Evolutionary conservation across 129 eudicot species (phyloP).

Genomic region (Saussurea involucrata): DNA sequence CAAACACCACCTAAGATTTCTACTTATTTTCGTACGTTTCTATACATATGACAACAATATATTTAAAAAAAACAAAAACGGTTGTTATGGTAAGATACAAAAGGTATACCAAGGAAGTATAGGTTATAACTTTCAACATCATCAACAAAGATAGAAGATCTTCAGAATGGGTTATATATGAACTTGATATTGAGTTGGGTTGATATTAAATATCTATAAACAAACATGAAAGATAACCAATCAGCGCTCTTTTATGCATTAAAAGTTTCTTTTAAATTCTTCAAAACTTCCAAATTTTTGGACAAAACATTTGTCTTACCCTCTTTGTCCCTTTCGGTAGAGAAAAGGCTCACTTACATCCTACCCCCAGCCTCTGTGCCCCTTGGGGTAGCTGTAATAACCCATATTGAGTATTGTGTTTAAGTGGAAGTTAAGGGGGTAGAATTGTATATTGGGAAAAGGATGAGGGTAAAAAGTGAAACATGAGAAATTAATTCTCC

Average conservation of each 20-base stretch:
- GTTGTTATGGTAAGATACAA: not conserved
- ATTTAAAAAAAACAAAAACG: not conserved
- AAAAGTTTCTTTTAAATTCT: not conserved
- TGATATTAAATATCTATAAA: not conserved
- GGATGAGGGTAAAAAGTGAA: no score
- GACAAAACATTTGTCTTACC: not conserved
- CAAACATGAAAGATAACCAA: not conserved
- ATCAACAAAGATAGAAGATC: not conserved
- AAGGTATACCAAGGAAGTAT: no score
- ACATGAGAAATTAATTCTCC: no score
- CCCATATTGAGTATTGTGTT: no score
- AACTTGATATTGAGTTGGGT: not conserved
- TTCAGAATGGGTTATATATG: not conserved
- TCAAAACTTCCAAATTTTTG: not conserved
- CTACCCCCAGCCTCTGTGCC: not conserved
- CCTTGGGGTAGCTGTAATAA: no score
- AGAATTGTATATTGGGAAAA: no score
- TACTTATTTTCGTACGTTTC: not conserved
- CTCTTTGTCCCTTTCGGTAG: no score
- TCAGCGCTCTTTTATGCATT: not conserved
- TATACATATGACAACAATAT: not conserved
- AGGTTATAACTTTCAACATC: not conserved
- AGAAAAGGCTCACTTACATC: not conserved
- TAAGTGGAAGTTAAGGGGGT: no score
- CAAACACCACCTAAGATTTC: no score